Evolutionary conservation across 306 rosid species (phyloP).

Genomic region (Lathyrus sativus): DNA sequence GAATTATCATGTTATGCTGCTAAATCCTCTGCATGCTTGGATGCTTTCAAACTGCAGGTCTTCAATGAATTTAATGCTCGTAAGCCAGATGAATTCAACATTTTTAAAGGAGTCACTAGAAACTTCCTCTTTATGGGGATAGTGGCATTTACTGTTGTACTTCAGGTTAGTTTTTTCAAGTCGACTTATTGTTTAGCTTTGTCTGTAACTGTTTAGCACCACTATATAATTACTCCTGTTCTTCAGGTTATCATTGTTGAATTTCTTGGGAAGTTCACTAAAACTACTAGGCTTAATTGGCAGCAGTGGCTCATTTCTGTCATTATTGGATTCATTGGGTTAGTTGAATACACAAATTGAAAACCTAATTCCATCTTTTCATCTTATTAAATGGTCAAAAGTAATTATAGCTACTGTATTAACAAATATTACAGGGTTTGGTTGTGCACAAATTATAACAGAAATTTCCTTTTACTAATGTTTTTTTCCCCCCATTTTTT

Average conservation of each 20-base stretch:
- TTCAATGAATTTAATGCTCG: slow-evolving; percentile 96
- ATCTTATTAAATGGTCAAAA: neutral
- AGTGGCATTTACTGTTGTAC: slow-evolving; percentile 66
- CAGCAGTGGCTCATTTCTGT: slow-evolving; percentile 74
- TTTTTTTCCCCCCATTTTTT: slow-evolving; percentile 17
- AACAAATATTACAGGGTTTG: neutral
- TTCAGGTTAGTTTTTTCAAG: slow-evolving; percentile 67
- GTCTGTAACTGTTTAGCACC: neutral
- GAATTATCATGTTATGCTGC: neutral
- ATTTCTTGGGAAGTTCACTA: slow-evolving; percentile 86
- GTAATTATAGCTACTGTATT: too few relatives aligned
- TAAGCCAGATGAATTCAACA: slow-evolving; percentile 85
- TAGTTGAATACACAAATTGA: slow-evolving; percentile 3
- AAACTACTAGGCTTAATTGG: slow-evolving; percentile 77
- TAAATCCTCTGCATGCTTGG: slow-evolving; percentile 10
- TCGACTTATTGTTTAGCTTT: slow-evolving; percentile 14
- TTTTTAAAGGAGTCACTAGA: slow-evolving; percentile 70
- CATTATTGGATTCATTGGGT: slow-evolving; percentile 73
- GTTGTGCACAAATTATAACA: slow-evolving; percentile 7
- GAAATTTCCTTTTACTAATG: neutral
- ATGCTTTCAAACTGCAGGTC: slow-evolving; percentile 56
- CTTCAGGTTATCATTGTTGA: slow-evolving; percentile 67
- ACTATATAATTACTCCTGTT: slow-evolving; percentile 10
- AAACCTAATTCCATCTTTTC: slow-evolving; percentile 3
- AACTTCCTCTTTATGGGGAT: slow-evolving; percentile 86